Conservation (phyloP, 164 flowering plant species). For the Vitis rotundifolia region DNA sequence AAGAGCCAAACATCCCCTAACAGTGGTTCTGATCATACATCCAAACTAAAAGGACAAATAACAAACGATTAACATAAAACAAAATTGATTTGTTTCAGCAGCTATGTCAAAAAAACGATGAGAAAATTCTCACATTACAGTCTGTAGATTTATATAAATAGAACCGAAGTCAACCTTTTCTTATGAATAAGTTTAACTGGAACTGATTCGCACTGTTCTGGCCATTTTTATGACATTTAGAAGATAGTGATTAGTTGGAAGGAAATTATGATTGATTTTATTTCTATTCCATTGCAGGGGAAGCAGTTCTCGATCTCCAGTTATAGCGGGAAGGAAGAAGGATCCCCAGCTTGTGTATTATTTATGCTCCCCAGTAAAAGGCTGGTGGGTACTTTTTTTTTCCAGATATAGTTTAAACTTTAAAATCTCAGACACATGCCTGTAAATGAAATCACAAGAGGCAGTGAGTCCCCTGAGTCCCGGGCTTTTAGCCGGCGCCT, state of each 20-base stretch:
- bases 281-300: constrained; percentile 25
- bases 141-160: background rate
- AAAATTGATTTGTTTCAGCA: too few relatives aligned
- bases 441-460: constrained; percentile 15
- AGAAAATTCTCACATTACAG: too few relatives aligned
- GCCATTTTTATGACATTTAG: background rate
- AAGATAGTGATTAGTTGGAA: background rate
- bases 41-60: too few relatives aligned
- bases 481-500: background rate
- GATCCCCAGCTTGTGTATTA: constrained; percentile 2
- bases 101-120: too few relatives aligned
- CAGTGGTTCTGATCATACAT: too few relatives aligned
- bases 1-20: too few relatives aligned
- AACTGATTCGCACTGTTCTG: background rate
- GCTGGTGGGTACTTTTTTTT: background rate
- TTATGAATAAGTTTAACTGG: background rate
- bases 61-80: too few relatives aligned
- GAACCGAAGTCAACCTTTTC: background rate
- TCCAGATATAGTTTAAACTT: background rate
- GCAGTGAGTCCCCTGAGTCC: background rate
- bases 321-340: constrained; percentile 9
- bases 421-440: background rate
- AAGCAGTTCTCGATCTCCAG: constrained; percentile 28
- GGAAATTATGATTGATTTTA: background rate
- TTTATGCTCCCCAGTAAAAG: background rate